Base-by-base conservation (phyloP, 164 flowering plant genomes). In the Nymphaea colorata region DNA sequence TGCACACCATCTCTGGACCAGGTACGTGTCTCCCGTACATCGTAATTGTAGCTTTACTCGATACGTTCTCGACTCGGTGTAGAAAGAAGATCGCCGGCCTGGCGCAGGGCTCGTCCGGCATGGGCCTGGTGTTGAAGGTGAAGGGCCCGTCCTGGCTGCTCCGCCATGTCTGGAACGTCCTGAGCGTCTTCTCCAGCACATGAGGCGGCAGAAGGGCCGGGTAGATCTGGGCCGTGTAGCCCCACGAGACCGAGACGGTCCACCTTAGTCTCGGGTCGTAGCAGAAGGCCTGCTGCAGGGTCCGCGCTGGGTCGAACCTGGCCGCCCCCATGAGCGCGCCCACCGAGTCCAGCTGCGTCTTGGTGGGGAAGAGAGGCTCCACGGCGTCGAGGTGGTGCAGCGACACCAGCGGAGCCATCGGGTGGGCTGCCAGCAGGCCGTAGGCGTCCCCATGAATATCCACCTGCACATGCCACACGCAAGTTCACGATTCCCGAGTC, bases 161-260 rank as follows among this genome's bases (percentile, higher is more conserved):
- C 74, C 76, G 75, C 98, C 98, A 92, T 6, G 89, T 79, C 64
- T 67, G 68, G 66, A 89, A 91, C 59, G 98, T 91, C 64, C 66
- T 79, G 4, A 85, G 69, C 0, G 90, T 80, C 67, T 82, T 87
- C 66, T 73, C 83, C 63, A 89, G 75, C n/a, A 77, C 75, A 44
- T 82, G 79, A 0, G 87, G 81, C 0, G 80, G 70, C 44, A 81
- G 59, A 17, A 86, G 11, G 4, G 71, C 75, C 1, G 86, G 82
- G 59, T 84, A 82, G 43, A 92, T 64, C 77, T 90, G 96, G 3
- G 78, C 81, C 0, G 89, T 83, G 75, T 82, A 88, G 2, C 96
- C 98, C 98, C 98, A 92, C 0, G 96, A 81, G 3, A 87, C 86
- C 0, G 93, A 90, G 4, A 88, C 75, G 1, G 95, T 79, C 95